Base-by-base conservation (phyloP, 73 alveolate genomes). In the Blepharisma japonicum region DNA sequence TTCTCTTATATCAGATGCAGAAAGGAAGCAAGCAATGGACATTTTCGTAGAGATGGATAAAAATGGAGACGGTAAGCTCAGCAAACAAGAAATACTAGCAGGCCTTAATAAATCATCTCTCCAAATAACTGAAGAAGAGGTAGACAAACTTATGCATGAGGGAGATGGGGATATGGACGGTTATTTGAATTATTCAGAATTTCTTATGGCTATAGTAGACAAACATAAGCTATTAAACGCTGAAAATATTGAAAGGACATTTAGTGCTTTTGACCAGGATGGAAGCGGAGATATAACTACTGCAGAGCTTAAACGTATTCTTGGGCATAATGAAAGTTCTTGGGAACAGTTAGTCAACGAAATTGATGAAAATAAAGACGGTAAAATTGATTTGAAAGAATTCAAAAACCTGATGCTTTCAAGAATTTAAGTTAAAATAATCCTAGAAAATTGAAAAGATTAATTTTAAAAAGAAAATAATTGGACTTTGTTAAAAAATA, bases 301-400 rank as follows among this genome's bases (percentile, higher is more conserved):
- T 38, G 67, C 55, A 56, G 90, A 83, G 56, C n/a, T 74, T 50
- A n/a, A 54, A 46, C 38, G 18, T 0, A 11, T 81, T 11, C 32
- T 74, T 14, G 78, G 56, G 38, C 49, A 45, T 18, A 25, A 48
- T 77, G 88, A 86, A 55, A 53, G 71, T 5, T 32, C 71, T 6
- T 79, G 89, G 79, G 61, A 56, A 47, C 77, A 86, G 71, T 82
- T 83, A 18, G 55, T 83, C 32, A 68, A 83, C 32, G 90, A 81
- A 25, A 82, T 83, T 21, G 90, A 83, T 67, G 89, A 81, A 46
- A 81, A 83, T 68, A 80, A 80, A 11, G 91, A 83, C 71, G 91
- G 91, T 0, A 78, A 61, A 25, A n/a, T 61, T 39, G 74, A 61
- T 25, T 20, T 61, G 14, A 61, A 61, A 61, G 74, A 61, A 25